Evolutionary conservation across 1,284 basidiomycete species (phyloP).

Genomic region (Irpex sp.): DNA sequence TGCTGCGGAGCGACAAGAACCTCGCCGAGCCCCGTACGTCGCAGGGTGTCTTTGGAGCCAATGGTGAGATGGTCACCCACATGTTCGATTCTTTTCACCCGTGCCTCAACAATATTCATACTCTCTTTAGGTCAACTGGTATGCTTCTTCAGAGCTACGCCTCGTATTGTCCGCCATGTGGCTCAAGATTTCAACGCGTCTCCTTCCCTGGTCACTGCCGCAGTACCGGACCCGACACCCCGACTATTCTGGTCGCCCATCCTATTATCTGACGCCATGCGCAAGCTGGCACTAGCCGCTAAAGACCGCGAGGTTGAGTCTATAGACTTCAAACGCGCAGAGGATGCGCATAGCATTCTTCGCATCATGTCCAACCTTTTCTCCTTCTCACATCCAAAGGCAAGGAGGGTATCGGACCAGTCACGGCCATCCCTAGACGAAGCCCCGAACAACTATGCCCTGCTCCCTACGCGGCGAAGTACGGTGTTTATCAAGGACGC

Average conservation of each 20-base stretch:
- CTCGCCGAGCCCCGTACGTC: conserved; percentile 77
- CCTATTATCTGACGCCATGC: conserved; percentile 65
- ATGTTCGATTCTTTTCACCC: background rate
- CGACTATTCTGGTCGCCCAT: conserved; percentile 60
- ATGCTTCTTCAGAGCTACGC: conserved; percentile 79
- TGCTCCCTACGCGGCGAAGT: conserved; percentile 48
- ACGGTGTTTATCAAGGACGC: conserved; percentile 67
- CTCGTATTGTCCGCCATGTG: conserved; percentile 61
- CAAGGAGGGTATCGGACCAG: conserved; percentile 32
- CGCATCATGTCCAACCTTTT: conserved; percentile 74
- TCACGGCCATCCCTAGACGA: conserved; percentile 30
- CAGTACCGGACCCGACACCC: conserved; percentile 28
- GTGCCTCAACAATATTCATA: background rate
- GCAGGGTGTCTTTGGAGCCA: conserved; percentile 83
- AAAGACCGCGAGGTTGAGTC: conserved; percentile 40
- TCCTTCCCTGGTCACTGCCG: conserved; percentile 33
- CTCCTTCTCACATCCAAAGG: conserved; percentile 50
- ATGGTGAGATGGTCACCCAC: conserved; percentile 49
- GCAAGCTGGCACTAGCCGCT: conserved; percentile 55
- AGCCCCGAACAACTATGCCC: conserved; percentile 30
- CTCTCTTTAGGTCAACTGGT: conserved; percentile 67
- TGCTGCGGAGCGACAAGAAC: conserved; percentile 67
- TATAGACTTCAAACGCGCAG: conserved; percentile 39
- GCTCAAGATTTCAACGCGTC: conserved; percentile 47
- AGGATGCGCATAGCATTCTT: conserved; percentile 50